phyloP scores from a whole-genome alignment of 352 stramenopile species.

The Bremia lactucae region DNA sequence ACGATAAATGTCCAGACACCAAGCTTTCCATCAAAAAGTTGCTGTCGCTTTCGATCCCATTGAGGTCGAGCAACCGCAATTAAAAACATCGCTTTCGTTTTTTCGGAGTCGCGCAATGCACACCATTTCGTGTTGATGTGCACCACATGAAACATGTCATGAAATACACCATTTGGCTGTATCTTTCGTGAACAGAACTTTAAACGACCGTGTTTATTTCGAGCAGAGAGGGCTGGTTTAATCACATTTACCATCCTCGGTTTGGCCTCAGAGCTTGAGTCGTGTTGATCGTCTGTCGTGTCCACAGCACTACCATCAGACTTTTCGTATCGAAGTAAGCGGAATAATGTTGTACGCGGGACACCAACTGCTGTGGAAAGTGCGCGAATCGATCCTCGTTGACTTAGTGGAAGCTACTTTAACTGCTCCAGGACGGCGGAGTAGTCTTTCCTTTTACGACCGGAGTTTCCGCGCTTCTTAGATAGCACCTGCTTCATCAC shows the following conservation, averaged over 20 bases:
- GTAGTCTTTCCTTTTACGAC: constrained; percentile 35
- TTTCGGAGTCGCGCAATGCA: constrained; percentile 21
- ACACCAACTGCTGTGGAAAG: constrained; percentile 27
- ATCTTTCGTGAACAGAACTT: constrained; percentile 26
- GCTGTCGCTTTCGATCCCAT: constrained; percentile 20
- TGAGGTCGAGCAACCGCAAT: constrained; percentile 29
- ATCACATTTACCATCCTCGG: constrained; percentile 18
- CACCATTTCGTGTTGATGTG: constrained; percentile 37
- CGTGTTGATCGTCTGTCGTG: constrained; percentile 1
- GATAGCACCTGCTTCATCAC: constrained; percentile 30
- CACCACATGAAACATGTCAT: constrained; percentile 33
- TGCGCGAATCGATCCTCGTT: constrained; percentile 24
- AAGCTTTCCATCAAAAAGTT: constrained; percentile 34
- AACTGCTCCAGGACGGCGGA: constrained; percentile 22
- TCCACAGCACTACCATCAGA: not conserved
- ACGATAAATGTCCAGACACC: constrained; percentile 26
- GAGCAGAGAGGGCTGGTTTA: constrained; percentile 24
- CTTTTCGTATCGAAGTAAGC: constrained; percentile 23
- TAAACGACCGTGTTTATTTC: constrained; percentile 29
- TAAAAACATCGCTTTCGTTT: constrained; percentile 32
- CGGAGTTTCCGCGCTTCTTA: constrained; percentile 28
- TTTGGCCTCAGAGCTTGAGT: constrained; percentile 8
- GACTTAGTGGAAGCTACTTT: constrained; percentile 27
- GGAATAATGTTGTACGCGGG: constrained; percentile 29
- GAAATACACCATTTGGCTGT: constrained; percentile 24